Percentiles rank a stretch among this genome's conserved stretches.
Conservation (phyloP, 352 stramenopile genomes). For the Lagenidium giganteum region DNA sequence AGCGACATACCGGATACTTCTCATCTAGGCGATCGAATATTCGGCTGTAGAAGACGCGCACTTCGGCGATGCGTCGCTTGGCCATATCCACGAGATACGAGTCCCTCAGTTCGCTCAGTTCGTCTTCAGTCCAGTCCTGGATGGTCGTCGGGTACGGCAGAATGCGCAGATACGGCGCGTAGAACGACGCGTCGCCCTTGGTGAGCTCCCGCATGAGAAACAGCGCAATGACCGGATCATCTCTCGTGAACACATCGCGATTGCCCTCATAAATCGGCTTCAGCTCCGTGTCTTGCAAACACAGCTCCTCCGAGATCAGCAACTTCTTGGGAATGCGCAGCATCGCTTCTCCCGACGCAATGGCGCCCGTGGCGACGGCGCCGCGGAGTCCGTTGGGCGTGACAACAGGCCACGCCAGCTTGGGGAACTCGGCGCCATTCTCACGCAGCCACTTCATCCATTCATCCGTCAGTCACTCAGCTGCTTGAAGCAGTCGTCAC, state of each 20-base stretch:
- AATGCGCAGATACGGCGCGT: constrained; percentile 81
- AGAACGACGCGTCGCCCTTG: constrained; percentile 68
- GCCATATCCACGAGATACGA: constrained; percentile 43
- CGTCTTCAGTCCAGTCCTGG: constrained; percentile 71
- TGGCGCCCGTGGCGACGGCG: constrained; percentile 36
- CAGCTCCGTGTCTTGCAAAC: constrained; percentile 45
- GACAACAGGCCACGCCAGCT: constrained; percentile 66
- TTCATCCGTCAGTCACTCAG: neutral
- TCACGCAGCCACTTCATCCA: constrained; percentile 56
- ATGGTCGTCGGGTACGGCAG: constrained; percentile 77
- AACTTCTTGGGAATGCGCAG: constrained; percentile 51
- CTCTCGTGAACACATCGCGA: constrained; percentile 59
- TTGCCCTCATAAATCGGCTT: constrained; percentile 41
- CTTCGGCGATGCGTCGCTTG: constrained; percentile 39
- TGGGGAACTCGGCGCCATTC: constrained; percentile 69
- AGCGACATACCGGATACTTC: constrained; percentile 33
- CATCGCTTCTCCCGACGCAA: constrained; percentile 62
- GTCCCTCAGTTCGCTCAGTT: constrained; percentile 74
- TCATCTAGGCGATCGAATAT: constrained; percentile 40
- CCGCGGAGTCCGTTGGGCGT: constrained; percentile 55
- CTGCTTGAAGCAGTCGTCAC: neutral
- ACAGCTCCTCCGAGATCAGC: constrained; percentile 73
- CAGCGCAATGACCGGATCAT: constrained; percentile 79
- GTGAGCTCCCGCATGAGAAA: constrained; percentile 81
- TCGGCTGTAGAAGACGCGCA: constrained; percentile 48